Base-by-base conservation (phyloP, 2,329 filamentous ascomycete species). In the Stylonectria norvegica region DNA sequence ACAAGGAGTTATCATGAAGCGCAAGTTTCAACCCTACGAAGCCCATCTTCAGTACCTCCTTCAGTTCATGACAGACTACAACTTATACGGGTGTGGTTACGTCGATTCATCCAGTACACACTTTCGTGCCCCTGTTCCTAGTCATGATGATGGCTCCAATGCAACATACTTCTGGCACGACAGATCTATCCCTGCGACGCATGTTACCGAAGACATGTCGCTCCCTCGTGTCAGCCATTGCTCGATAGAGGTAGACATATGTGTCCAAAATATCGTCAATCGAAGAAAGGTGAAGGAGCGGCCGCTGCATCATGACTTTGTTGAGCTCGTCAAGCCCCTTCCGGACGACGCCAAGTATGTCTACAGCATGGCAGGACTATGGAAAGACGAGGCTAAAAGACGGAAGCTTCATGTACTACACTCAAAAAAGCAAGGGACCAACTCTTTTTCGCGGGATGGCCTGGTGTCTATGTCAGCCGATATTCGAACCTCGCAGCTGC, bases 61-160 rank as follows among this genome's bases (percentile, higher is more conserved):
- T 8, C 94, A 98, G 65, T 98, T 94, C 79, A 97, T 98, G 93
- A 86, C 85, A 49, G 94, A 98, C 63, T 98, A 94, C 71, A 98
- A 96, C 60, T 71, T 98, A 51, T 97, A 95, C 62, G 94, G 94
- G 5, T 98, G 93, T 60, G 84, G 81, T 40, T 94, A 91, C 56
- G 81, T 97, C 49, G 79, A 91, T 43, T 85, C 81, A 35, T 71
- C 71, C 8, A 86, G 80, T 48, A 79, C 83, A 1, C 73, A 68
- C 19, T 96, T 95, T 58, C 80, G 93, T 39, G 72, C 73, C 3
- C 89, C 89, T 0, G 71, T 96, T 2, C 90, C 90, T 0, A 69
- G 76, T 7, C 81, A 79, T 54, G 70, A 81, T n/a, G 75, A 83
- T 16, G 68, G 81, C 5, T 64, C 61, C n/a, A 74, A 76, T 42